A percentile compares a stretch with the other conserved stretches of the same genome.
Conservation (phyloP, 176 grass and related monocot genomes). For the Avena atlantica region DNA sequence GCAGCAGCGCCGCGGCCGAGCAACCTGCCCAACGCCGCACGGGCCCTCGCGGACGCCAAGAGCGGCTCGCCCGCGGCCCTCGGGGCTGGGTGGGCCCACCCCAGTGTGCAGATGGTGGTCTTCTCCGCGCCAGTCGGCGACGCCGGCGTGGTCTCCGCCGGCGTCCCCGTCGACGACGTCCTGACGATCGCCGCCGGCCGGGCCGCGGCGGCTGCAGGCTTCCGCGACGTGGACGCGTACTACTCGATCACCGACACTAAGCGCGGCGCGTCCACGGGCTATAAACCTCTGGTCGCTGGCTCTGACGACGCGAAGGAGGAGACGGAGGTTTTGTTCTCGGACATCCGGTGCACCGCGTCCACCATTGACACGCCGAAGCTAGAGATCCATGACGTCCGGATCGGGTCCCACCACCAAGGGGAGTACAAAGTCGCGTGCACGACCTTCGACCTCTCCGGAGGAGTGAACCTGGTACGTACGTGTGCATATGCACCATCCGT, state of each 20-base stretch:
- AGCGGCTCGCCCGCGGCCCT: constrained; percentile 21
- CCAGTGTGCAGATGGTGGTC: constrained; percentile 26
- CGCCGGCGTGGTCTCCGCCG: constrained; percentile 33
- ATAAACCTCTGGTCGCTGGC: neutral
- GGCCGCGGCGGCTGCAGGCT: neutral
- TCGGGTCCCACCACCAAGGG: neutral
- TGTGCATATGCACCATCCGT: neutral
- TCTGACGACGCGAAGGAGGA: neutral
- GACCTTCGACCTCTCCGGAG: constrained; percentile 34
- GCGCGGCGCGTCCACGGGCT: neutral
- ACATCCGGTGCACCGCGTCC: constrained; percentile 18
- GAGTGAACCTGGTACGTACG: constrained; percentile 50
- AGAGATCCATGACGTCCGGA: neutral
- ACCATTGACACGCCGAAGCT: constrained; percentile 41
- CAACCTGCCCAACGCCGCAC: constrained; percentile 16
- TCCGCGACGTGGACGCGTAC: constrained; percentile 27
- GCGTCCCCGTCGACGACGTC: constrained; percentile 23
- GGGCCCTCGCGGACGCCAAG: neutral
- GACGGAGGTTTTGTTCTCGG: constrained; percentile 16
- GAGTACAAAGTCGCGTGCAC: constrained; percentile 37
- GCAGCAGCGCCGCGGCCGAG: neutral
- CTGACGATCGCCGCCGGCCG: neutral
- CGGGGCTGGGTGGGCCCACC: constrained; percentile 20
- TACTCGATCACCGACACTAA: constrained; percentile 21
- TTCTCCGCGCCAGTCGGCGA: constrained; percentile 31